Base-by-base conservation (phyloP, 2,329 filamentous ascomycete genomes). In the Claviceps quebecensis region DNA sequence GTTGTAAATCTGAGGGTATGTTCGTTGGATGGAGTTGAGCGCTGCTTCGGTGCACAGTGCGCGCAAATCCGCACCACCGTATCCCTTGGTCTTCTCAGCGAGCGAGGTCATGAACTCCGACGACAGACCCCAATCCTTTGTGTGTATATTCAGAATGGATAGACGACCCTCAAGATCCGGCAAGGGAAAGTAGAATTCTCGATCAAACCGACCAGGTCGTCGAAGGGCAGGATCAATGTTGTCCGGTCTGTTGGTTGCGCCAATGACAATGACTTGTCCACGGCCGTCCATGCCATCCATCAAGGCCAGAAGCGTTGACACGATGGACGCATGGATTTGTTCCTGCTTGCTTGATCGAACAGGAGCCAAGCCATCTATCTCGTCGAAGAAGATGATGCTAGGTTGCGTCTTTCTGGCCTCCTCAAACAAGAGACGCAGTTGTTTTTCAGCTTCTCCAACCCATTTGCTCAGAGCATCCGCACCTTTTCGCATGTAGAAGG, bases 221-320 rank as follows among this genome's bases (percentile, higher is more conserved):
- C 93, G 84, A 53, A 98, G 76, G n/a, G 91, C 91, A 58, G 91
- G 91, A 65, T 98, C 91, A 55, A 98, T 90, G 49, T 93, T 95
- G 67, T 97, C 91, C 0, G 93, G 91, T 57, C 91, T 82, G 65
- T 98, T 98, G 53, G 91, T 98, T n/a, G 93, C 93, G 57, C 93
- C 93, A 61, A 98, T 97, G 38, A 98, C 90, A 63, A 98, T 95
- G 54, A 98, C 93, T 67, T 98, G 93, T 34, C 91, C 91, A 64
- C 90, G 84, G n/a, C 89, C 90, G 62, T 96, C 91, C 90, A 96
- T 96, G 56, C 90, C 90, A 66, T 96, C 90, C 90, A 96, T 96
- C 60, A 96, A 69, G 1, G 90, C 90, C 54, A 96, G 73, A n/a
- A 96, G 71, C 1, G 90, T 96, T 1, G 90, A 94, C 14, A 96